Base-by-base conservation (phyloP, 352 stramenopile genomes). In the Pythium guiyangense region DNA sequence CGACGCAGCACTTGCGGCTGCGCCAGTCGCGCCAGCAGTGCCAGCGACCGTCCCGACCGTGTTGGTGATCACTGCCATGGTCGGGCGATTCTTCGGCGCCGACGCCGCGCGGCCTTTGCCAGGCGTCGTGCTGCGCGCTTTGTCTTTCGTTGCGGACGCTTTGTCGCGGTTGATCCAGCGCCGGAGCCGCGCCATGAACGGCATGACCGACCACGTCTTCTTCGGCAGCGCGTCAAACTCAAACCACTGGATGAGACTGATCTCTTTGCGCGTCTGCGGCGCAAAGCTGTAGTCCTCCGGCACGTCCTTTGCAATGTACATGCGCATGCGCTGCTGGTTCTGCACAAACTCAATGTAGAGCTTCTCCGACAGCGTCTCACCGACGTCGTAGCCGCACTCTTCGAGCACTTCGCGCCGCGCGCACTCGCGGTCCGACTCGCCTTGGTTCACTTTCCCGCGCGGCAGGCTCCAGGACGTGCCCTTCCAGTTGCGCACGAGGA, bases 181-280 rank as follows among this genome's bases (percentile, higher is more conserved):
- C 58, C 81, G 81, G 44, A 98, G 70, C 31, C 90, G 80, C 47
- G 77, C 71, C 72, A 98, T 89, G 61, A 98, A 97, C 10, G 94
- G 94, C 62, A 98, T 74, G 43, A 98, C 91, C 35, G 86, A 96
- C 79, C 91, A 98, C 45, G 85, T 96, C 62, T 97, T 96, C 73
- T 95, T 95, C 8, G 94, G 92, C n/a, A 98, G 59, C 15, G 80
- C 59, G 62, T 96, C 81, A 46, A 97, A 88, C 27, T 79, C 60
- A 64, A 97, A 94, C 86, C 88, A 98, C 68, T 94, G 63, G 39
- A 98, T 94, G 9, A 92, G 67, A 50, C 86, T 94, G 60, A 98
- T 96, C 79, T 98, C 94, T 69, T 98, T 98, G 25, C 93, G 79
- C 8, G 91, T 97, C 56, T 98, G 90, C 40, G 94, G 92, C 49